Evolutionary conservation across 768 basidiomycete genomes (phyloP), one percentile per base, ranked within the genome.

Genomic region (Asterophora lycoperdoides): DNA sequence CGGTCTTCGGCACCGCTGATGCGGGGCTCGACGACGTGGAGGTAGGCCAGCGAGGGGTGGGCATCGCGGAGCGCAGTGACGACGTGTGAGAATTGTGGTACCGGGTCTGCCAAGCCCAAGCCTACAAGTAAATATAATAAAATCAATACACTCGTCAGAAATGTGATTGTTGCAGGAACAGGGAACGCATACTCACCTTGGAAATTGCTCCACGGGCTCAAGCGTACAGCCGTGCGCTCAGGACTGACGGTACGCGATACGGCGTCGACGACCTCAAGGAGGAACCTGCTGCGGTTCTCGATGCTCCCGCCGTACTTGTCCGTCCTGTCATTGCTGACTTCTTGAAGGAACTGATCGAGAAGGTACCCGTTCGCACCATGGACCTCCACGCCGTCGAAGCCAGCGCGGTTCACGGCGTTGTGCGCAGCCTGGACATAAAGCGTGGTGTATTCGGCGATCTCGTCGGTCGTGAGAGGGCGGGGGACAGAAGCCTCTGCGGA

Each of bases 261-360:
- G 2, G 78, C 79, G 32, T 77, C 70, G 5, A 80, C 60, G 32
- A 84, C 68, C 50, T 83, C 79, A 4, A 83, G 64, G 0, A 64
- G 58, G 60, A 89, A 87, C 26, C 78, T 70, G 1, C 72, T 66
- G 5, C 88, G 69, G 48, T 76, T 78, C 60, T 83, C 78, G 19
- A 86, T 65, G 38, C 74, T 76, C 2, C 88, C 87, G 0, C 88
- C 87, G 61, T 84, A 89, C 36, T 73, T 67, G 59, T 88, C 86
- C 8, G 74, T 78, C 10, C 84, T 73, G 4, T 71, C 57, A 62
- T 87, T 86, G 30, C 68, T 68, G 14, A 69, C 59, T 20, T 76
- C 69, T 56, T 84, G 80, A 7, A 81, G 52, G 69, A 87, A 86
- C 58, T 86, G 81, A 56, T 86, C 80, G 14, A 75, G 47, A 8